Percentiles rank a stretch among this genome's conserved stretches.
These are phyloP conservation scores for Trichoderma parareesei DNA, from an alignment of 495 filamentous ascomycete species.

Conservation along the genomic window DNA sequence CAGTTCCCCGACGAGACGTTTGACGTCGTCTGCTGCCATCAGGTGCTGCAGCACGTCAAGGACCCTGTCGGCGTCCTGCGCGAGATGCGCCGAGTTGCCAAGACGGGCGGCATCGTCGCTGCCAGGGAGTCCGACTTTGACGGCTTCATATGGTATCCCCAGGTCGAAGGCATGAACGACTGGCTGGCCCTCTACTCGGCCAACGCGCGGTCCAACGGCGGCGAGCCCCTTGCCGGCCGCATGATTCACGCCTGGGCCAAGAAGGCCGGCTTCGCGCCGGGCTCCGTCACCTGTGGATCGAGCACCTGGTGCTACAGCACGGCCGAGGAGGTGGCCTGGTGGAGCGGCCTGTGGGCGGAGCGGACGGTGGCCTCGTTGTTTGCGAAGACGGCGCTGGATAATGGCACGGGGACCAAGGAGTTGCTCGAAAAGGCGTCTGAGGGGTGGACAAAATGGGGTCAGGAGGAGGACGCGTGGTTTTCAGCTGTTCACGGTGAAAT, in stretches of 20 bases:
- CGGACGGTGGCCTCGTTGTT: slow-evolving; percentile 1
- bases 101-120: slow-evolving; percentile 33
- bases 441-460: not conserved
- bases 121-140: slow-evolving; percentile 13
- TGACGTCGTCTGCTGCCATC: slow-evolving; percentile 43
- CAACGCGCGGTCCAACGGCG: slow-evolving; percentile 5
- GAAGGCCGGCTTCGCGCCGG: not conserved
- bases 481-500: not conserved
- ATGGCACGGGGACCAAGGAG: slow-evolving; percentile 1
- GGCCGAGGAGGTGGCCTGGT: not conserved
- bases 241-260: not conserved
- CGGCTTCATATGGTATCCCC: slow-evolving; percentile 7
- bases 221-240: slow-evolving; percentile 4
- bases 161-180: not conserved
- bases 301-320: slow-evolving; percentile 6
- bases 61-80: slow-evolving; percentile 26
- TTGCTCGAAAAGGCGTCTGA: not conserved
- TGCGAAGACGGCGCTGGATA: slow-evolving; percentile 1
- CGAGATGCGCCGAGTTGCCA: slow-evolving; percentile 37
- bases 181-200: slow-evolving; percentile 8
- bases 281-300: not conserved
- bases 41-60: slow-evolving; percentile 32
- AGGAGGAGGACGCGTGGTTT: not conserved
- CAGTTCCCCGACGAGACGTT: slow-evolving; percentile 41
- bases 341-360: slow-evolving; percentile 4